Evolutionary conservation across 768 basidiomycete species (phyloP).

Genomic region (Leccinellum albellum): DNA sequence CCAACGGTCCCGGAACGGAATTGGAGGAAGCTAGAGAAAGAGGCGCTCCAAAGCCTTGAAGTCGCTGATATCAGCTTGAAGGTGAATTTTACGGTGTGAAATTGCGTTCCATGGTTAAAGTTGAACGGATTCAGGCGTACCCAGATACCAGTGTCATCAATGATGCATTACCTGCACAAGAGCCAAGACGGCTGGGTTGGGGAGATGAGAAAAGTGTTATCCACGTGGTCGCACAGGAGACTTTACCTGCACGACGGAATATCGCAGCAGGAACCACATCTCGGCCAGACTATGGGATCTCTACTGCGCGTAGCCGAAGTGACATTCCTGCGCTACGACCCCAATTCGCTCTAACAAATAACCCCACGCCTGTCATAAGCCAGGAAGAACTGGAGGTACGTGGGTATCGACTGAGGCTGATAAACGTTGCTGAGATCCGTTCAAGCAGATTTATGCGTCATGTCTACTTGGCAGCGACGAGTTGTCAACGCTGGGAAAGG

Average conservation of each 20-base stretch:
- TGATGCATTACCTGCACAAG: not conserved
- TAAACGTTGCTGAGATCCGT: conserved; percentile 1
- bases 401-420: not conserved
- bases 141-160: conserved; percentile 25
- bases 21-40: conserved; percentile 42
- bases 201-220: not conserved
- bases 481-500: conserved; percentile 28
- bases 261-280: not conserved
- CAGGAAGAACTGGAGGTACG: conserved; percentile 24
- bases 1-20: conserved; percentile 48
- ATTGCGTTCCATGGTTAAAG: conserved; percentile 4
- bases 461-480: conserved; percentile 38
- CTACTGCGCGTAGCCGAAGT: not conserved
- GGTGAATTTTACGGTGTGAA: conserved; percentile 14
- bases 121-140: conserved; percentile 23
- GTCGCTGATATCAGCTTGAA: conserved; percentile 10
- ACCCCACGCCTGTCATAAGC: not conserved
- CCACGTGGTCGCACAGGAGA: not conserved
- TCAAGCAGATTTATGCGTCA: conserved; percentile 31
- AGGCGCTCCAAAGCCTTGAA: conserved; percentile 9
- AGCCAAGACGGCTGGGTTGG: not conserved
- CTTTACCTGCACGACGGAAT: not conserved
- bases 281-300: not conserved
- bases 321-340: not conserved
- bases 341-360: not conserved